Base-by-base conservation (phyloP, 2,329 filamentous ascomycete species). In the Aquanectria penicillioides region DNA sequence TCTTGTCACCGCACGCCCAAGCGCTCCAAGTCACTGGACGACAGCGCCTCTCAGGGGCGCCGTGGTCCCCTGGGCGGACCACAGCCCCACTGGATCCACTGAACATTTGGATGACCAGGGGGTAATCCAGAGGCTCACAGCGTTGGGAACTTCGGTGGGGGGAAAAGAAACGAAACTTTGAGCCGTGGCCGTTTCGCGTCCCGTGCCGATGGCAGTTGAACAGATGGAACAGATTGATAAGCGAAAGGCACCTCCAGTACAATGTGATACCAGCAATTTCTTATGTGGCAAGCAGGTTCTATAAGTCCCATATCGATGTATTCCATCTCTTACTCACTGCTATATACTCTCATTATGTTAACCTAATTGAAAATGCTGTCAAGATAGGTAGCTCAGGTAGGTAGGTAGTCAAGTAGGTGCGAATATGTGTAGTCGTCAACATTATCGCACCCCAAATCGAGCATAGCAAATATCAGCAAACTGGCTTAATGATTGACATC, bases 1-100 rank as follows among this genome's bases (percentile, higher is more conserved):
- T 44, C 29, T 41, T 34, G 20, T 49, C 31, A 44, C 18, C 29
- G 13, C 8, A 23, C 26, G 34, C 29, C 22, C 41, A 36, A 41
- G 55, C 48, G 41, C 41, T 48, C 17, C 41, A 54, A 68, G 61
- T 69, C 63, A 69, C 67, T 69, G 65, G 66, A 68, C 54, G 51
- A 20, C 50, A 48, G 53, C 56, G 57, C 57, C 64, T 68, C 65
- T 54, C 57, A 61, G 31, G 33, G 53, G 36, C 57, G 66, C 60
- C 62, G 63, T 67, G 58, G 36, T 55, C 59, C 53, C 44, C 37
- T 40, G n/a, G n/a, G n/a, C n/a, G n/a, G n/a, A n/a, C 7, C 13
- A 9, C 31, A 29, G 31, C 54, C 50, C 44, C 54, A 26, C 50
- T 15, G 17, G 48, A 50, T 47, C 25, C 43, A 41, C 65, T 26